Base-by-base conservation (phyloP, 257 asterid genomes). In the Jacaranda mimosifolia region DNA sequence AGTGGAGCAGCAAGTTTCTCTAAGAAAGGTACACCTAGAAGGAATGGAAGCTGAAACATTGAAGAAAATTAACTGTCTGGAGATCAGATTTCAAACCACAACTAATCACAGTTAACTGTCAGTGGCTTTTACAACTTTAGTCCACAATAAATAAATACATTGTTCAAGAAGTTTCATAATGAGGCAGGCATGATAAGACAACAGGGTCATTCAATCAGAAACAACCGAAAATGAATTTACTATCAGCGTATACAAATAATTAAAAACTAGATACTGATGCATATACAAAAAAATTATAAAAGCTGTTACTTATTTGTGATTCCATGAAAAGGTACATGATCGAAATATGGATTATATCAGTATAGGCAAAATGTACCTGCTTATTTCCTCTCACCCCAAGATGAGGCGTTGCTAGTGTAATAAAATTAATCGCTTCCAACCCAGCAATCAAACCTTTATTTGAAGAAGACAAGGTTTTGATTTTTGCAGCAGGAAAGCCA, bases 341-440 rank as follows among this genome's bases (percentile, higher is more conserved):
- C 48, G 21, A 77, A 68, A 68, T 9, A 32, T 59, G 19, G 76
- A 9, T 72, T 13, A 39, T 32, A 70, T 21, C 49, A 1, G 19
- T 36, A 73, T 55, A 14, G 64, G 51, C 17, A 69, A 51, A 58
- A 79, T 59, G 70, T 78, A 91, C 98, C 98, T 95, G 98, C 62
- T 83, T 93, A 77, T 87, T 93, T 79, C 99, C 99, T 82, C 98
- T 88, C 51, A 93, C 99, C 53, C 98, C 98, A 68, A 95, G 96
- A 88, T 95, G 99, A 80, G 99, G 99, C 7, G 97, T 95, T 42
- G 97, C 99, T 68, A 95, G 86, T 78, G 99, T 93, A 83, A 95
- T 88, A 77, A 93, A 95, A 83, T 91, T 91, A 64, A 90, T 83
- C 10, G 99, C 98, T 84, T 95, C 97, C 82, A 95, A 83, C 79